Evolutionary conservation across 2,329 filamentous ascomycete species (phyloP).

Genomic region (Aspergillus tanneri): DNA sequence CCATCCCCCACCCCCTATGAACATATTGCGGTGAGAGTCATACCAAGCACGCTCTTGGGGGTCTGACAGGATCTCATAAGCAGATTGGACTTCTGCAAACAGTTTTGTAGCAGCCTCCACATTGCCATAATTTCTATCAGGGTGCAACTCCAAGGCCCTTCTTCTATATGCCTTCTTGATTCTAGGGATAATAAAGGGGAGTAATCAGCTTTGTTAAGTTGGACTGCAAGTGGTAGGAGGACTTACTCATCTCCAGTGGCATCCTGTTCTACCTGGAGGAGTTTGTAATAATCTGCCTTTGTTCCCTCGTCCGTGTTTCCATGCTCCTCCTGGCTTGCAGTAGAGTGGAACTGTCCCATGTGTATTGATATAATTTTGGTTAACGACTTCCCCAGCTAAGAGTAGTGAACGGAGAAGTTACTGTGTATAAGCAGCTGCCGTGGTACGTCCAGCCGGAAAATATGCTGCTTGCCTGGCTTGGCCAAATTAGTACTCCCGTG

Average conservation of each 20-base stretch:
- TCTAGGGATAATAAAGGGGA: slow-evolving; percentile 43
- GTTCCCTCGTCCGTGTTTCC: slow-evolving; percentile 25
- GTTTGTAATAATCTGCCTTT: slow-evolving; percentile 64
- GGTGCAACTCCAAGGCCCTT: slow-evolving; percentile 90
- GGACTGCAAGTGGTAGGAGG: neutral
- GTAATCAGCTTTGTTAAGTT: neutral
- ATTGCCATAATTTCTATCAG: slow-evolving; percentile 88
- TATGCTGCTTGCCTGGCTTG: too few relatives aligned
- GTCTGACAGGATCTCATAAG: slow-evolving; percentile 94
- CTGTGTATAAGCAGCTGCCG: too few relatives aligned
- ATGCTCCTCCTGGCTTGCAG: slow-evolving; percentile 23
- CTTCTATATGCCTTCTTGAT: slow-evolving; percentile 91
- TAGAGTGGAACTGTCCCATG: slow-evolving; percentile 50
- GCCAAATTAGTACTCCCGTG: too few relatives aligned
- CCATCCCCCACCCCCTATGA: slow-evolving; percentile 62
- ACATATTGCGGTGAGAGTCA: slow-evolving; percentile 85
- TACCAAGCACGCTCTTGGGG: slow-evolving; percentile 97
- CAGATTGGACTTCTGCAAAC: slow-evolving; percentile 89
- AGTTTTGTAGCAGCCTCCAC: slow-evolving; percentile 76
- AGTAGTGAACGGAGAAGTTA: too few relatives aligned
- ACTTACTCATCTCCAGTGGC: slow-evolving; percentile 79
- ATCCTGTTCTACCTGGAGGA: slow-evolving; percentile 69
- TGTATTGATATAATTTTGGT: neutral
- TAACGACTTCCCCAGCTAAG: too few relatives aligned
- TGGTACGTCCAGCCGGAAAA: too few relatives aligned